phyloP scores from a whole-genome alignment of 805 yeast species.

The Candida easanensis region DNA sequence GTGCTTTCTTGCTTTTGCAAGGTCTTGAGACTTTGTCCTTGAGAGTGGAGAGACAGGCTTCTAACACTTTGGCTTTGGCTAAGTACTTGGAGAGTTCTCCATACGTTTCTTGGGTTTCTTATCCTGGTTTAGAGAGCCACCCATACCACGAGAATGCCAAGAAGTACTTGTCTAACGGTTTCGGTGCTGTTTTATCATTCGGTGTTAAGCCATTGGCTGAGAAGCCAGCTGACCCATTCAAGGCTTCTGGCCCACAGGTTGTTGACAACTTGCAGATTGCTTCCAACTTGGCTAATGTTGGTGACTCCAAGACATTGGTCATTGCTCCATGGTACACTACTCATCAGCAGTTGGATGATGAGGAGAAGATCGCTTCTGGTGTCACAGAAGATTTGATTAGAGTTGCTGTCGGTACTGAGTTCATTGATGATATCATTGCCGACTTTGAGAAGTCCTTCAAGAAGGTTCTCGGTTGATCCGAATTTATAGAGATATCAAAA shows the following conservation, averaged over 20 bases:
- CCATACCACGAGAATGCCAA: constrained; percentile 78
- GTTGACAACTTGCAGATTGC: constrained; percentile 84
- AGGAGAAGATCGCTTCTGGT: constrained; percentile 80
- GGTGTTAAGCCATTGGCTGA: constrained; percentile 73
- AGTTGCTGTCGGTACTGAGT: constrained; percentile 88
- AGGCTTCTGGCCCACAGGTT: constrained; percentile 76
- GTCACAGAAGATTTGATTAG: constrained; percentile 87
- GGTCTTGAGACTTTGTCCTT: constrained; percentile 93
- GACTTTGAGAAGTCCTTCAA: constrained; percentile 88
- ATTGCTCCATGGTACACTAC: constrained; percentile 96
- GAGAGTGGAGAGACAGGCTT: constrained; percentile 89
- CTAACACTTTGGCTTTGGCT: constrained; percentile 80
- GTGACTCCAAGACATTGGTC: constrained; percentile 92
- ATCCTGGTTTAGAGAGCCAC: constrained; percentile 81
- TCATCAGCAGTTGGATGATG: constrained; percentile 84
- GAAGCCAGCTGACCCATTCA: constrained; percentile 55
- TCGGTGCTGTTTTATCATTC: constrained; percentile 85
- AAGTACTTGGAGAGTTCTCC: constrained; percentile 67
- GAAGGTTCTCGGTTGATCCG: constrained; percentile 41
- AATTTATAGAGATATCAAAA: no score
- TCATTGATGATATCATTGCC: constrained; percentile 83
- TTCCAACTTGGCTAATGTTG: constrained; percentile 93
- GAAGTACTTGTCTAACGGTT: constrained; percentile 76
- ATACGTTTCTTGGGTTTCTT: constrained; percentile 85
- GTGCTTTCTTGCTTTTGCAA: constrained; percentile 78